These are phyloP conservation scores for Phlebiopsis gigantea DNA, from an alignment of 768 basidiomycete genomes.

Conservation along the genomic window DNA sequence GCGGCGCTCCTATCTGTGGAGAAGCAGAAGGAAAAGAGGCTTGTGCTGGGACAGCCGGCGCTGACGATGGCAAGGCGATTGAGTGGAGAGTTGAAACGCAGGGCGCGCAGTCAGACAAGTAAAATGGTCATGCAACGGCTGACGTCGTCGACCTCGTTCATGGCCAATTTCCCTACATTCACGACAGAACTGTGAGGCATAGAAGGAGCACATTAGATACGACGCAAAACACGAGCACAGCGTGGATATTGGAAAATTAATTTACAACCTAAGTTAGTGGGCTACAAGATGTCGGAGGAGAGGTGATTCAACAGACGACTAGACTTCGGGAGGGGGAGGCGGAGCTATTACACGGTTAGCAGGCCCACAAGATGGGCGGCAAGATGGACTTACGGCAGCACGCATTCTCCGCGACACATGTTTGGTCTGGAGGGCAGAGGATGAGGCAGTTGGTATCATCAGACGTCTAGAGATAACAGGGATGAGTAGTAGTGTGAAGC, in stretches of 20 bases:
- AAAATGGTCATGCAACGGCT: conserved; percentile 53
- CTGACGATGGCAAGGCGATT: conserved; percentile 60
- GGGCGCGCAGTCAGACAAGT: conserved; percentile 46
- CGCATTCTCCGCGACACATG: conserved; percentile 63
- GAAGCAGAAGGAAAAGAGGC: conserved; percentile 42
- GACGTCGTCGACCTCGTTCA: conserved; percentile 56
- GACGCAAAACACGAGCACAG: conserved; percentile 24
- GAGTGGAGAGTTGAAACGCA: conserved; percentile 53
- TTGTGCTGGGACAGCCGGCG: conserved; percentile 57
- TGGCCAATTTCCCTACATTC: conserved; percentile 72
- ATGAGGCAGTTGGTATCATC: conserved; percentile 63
- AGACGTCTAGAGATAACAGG: conserved; percentile 32
- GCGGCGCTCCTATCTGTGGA: conserved; percentile 55
- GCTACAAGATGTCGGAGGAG: too few relatives aligned
- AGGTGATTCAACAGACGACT: neutral
- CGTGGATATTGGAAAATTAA: conserved; percentile 16
- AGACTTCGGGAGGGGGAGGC: conserved; percentile 32
- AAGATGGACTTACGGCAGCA: conserved; percentile 65
- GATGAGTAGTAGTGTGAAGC: neutral
- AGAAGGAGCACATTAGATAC: neutral
- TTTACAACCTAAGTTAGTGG: neutral
- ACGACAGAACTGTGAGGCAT: conserved; percentile 27
- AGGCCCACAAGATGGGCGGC: neutral
- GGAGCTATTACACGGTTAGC: conserved; percentile 33
- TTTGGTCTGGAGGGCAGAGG: conserved; percentile 61